Conservation (phyloP, 331 rosid species). For the Acacia concinna region DNA sequence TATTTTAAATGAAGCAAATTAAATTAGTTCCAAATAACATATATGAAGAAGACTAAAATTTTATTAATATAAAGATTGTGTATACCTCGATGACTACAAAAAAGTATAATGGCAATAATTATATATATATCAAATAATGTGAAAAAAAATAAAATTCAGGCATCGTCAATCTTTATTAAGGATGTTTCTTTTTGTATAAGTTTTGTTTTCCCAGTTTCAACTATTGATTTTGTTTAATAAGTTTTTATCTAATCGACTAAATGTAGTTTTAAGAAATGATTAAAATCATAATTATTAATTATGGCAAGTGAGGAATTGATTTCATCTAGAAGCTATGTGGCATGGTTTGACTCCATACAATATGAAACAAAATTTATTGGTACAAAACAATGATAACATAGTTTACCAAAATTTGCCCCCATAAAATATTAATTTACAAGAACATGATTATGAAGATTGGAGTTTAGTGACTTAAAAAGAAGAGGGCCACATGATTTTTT, state of each 20-base stretch:
- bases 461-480: slow-evolving; percentile 1
- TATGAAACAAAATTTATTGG: slow-evolving; percentile 19
- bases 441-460: background rate
- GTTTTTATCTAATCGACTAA: no score
- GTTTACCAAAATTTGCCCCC: background rate
- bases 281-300: background rate
- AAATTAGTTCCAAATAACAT: background rate
- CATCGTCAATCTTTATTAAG: background rate
- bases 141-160: background rate
- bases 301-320: background rate
- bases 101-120: background rate
- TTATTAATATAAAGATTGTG: background rate
- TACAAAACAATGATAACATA: slow-evolving; percentile 29
- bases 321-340: background rate
- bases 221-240: no score
- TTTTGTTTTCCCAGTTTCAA: background rate
- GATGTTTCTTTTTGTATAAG: background rate
- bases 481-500: background rate
- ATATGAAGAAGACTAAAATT: background rate
- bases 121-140: background rate
- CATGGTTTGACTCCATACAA: background rate
- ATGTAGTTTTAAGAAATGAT: background rate
- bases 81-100: background rate
- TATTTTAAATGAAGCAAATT: background rate
- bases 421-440: background rate